phyloP scores from a whole-genome alignment of 2,329 filamentous ascomycete genomes.

The Tympanopsis confertula region DNA sequence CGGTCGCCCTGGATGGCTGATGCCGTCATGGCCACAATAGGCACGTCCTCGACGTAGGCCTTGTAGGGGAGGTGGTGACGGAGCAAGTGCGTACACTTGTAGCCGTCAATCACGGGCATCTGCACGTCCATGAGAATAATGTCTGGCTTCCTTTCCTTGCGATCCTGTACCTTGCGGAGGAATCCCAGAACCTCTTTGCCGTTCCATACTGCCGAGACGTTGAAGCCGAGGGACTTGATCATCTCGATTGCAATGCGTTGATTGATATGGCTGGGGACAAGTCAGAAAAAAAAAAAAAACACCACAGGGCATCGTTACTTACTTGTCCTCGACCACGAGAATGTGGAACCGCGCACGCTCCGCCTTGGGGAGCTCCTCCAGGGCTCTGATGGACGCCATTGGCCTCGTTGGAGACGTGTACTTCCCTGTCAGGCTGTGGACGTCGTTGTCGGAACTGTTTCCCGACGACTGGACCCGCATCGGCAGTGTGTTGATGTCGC shows the following conservation, averaged over 20 bases:
- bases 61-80: conserved; percentile 58
- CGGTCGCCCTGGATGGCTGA: conserved; percentile 67
- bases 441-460: conserved; percentile 52
- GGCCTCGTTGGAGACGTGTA: conserved; percentile 20
- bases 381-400: conserved; percentile 11
- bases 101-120: conserved; percentile 69
- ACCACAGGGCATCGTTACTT: conserved; percentile 17
- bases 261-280: conserved; percentile 43
- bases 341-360: conserved; percentile 56
- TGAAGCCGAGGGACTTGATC: conserved; percentile 63
- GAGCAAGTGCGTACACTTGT: conserved; percentile 64
- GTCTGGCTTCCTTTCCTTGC: conserved; percentile 46
- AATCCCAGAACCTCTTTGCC: conserved; percentile 71
- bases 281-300: conserved; percentile 6
- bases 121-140: conserved; percentile 73
- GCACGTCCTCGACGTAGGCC: conserved; percentile 44
- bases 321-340: conserved; percentile 76
- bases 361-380: conserved; percentile 35
- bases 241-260: conserved; percentile 68
- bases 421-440: conserved; percentile 12
- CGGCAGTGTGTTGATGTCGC: conserved; percentile 52
- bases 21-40: conserved; percentile 74
- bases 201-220: conserved; percentile 63
- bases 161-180: conserved; percentile 39
- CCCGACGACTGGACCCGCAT: conserved; percentile 54